phyloP scores from a whole-genome alignment of 768 basidiomycete genomes.

The Xerocomellus chrysenteron region DNA sequence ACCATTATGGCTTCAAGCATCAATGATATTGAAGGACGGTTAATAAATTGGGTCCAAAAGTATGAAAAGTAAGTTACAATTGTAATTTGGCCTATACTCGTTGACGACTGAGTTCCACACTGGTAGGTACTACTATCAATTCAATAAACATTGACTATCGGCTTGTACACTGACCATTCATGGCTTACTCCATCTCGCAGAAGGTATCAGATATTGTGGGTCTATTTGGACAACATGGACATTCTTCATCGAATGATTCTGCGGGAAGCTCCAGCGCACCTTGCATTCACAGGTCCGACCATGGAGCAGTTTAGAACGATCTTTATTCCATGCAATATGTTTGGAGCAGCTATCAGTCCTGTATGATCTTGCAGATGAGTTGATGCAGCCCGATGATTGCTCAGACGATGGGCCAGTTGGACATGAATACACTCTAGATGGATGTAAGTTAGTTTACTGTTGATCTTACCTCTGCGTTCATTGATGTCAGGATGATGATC shows the following conservation, averaged over 20 bases:
- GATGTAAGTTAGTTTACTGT: no score
- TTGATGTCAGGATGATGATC: no score
- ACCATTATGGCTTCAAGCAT: not conserved
- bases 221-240: not conserved
- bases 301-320: not conserved
- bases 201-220: not conserved
- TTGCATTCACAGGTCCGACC: not conserved
- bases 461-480: no score
- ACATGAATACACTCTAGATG: no score
- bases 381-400: no score
- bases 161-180: not conserved
- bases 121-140: not conserved
- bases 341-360: not conserved
- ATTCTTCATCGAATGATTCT: not conserved
- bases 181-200: not conserved
- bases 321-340: not conserved
- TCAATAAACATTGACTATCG: not conserved
- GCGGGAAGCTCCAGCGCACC: not conserved
- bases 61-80: not conserved
- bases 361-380: no score
- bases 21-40: not conserved
- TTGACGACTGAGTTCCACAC: no score
- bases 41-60: no score
- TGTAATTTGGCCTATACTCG: no score
- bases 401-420: no score